Evolutionary conservation across 306 rosid genomes (phyloP).

Genomic region (Cucurbita moschata): DNA sequence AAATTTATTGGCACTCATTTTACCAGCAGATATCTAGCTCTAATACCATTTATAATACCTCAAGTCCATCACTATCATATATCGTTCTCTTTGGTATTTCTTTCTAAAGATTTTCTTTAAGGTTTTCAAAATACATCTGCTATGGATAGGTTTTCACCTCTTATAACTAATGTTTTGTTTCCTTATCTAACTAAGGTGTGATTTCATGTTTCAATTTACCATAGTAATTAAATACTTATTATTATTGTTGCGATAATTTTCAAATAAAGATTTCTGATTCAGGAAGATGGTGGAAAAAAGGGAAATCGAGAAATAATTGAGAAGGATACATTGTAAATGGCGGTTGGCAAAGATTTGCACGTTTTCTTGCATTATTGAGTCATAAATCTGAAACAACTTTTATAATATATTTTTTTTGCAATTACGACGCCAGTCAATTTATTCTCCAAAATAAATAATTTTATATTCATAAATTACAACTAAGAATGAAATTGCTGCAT

Average conservation of each 20-base stretch:
- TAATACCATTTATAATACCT: too few relatives aligned
- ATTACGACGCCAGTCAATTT: neutral
- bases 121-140: too few relatives aligned
- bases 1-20: too few relatives aligned
- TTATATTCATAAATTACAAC: neutral
- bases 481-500: neutral
- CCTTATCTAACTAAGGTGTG: too few relatives aligned
- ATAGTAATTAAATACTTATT: too few relatives aligned
- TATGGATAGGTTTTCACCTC: too few relatives aligned
- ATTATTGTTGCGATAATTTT: neutral
- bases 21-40: too few relatives aligned
- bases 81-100: too few relatives aligned
- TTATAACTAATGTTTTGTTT: too few relatives aligned
- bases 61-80: too few relatives aligned
- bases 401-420: neutral
- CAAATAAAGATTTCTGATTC: neutral
- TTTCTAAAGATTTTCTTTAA: accelerated
- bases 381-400: neutral
- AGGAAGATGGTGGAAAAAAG: neutral
- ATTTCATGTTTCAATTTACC: too few relatives aligned
- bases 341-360: neutral
- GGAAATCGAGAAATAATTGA: neutral
- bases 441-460: neutral
- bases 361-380: neutral
- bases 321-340: neutral